Conservation (phyloP, 495 filamentous ascomycete genomes). For the Neurospora sp. region DNA sequence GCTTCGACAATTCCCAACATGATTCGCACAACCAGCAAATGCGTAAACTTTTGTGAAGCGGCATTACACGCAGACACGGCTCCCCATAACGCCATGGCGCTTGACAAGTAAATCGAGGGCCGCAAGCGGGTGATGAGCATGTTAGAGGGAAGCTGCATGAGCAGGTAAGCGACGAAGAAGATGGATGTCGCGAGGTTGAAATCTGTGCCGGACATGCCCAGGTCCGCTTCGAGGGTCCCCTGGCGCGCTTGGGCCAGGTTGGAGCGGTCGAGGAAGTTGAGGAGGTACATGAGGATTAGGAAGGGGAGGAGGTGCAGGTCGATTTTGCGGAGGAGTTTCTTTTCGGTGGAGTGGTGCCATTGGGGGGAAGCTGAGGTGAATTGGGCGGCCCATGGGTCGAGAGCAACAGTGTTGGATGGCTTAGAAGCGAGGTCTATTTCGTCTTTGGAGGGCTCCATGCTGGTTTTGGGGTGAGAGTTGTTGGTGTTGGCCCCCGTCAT, state of each 20-base stretch:
- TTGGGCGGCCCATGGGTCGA: not conserved
- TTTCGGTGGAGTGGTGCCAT: constrained; percentile 15
- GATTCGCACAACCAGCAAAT: constrained; percentile 49
- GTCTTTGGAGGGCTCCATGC: not conserved
- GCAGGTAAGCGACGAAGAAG: constrained; percentile 46
- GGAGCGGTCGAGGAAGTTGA: constrained; percentile 37
- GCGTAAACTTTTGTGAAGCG: constrained; percentile 40
- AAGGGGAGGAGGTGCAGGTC: constrained; percentile 32
- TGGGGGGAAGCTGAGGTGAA: not conserved
- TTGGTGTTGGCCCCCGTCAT: not conserved
- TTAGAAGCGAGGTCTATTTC: not conserved
- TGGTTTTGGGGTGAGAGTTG: not conserved
- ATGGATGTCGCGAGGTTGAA: constrained; percentile 48
- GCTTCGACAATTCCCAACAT: constrained; percentile 54
- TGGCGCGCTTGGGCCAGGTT: constrained; percentile 34
- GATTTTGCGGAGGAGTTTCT: constrained; percentile 27
- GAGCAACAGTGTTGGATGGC: not conserved
- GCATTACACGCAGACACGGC: constrained; percentile 48
- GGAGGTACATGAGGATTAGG: constrained; percentile 32
- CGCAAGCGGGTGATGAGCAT: constrained; percentile 36
- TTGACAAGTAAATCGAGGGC: constrained; percentile 42
- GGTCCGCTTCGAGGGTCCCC: constrained; percentile 34
- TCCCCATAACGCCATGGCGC: constrained; percentile 52
- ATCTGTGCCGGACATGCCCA: constrained; percentile 34
- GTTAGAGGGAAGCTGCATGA: constrained; percentile 48